These are phyloP conservation scores for Microdochium trichocladiopsis DNA, from an alignment of 2,329 filamentous ascomycete species.

Conservation along the genomic window DNA sequence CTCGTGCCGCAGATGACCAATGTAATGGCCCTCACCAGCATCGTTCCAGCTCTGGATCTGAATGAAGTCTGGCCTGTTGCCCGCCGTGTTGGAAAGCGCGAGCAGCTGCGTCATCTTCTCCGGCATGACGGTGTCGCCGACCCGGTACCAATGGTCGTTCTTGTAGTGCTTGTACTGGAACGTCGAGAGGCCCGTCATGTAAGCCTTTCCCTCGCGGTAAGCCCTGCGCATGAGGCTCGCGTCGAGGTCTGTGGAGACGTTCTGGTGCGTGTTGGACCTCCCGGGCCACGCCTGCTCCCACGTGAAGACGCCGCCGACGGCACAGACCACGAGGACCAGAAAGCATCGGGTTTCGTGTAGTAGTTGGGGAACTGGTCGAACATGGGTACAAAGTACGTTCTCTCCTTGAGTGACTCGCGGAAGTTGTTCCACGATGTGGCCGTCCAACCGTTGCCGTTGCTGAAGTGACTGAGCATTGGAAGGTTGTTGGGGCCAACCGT, in stretches of 20 bases:
- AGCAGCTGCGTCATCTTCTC: constrained; percentile 27
- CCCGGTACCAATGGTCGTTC: constrained; percentile 20
- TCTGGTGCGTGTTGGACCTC: constrained; percentile 12
- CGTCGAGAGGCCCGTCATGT: constrained; percentile 25
- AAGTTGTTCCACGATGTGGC: constrained; percentile 18
- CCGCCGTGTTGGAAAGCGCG: constrained; percentile 10
- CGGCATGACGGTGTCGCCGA: constrained; percentile 23
- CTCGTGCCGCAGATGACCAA: constrained; percentile 24
- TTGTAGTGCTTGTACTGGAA: constrained; percentile 24
- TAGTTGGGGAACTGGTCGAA: constrained; percentile 21
- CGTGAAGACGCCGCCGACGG: constrained; percentile 26
- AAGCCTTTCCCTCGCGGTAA: constrained; percentile 17
- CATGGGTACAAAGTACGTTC: constrained; percentile 25
- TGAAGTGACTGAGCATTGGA: constrained; percentile 23
- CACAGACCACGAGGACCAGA: constrained; percentile 20
- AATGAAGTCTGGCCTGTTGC: constrained; percentile 16
- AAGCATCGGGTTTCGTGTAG: constrained; percentile 17
- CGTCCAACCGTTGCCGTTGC: constrained; percentile 11
- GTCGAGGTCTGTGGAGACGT: constrained; percentile 16
- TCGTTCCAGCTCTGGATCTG: constrained; percentile 28
- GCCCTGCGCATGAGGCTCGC: constrained; percentile 13
- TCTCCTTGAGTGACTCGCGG: constrained; percentile 10
- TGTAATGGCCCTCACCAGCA: constrained; percentile 27
- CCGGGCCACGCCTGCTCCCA: constrained; percentile 29
- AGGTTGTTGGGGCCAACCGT: constrained; percentile 14